Conservation (phyloP, 78 protist genomes). For the Dictyostelium capitatum region DNA sequence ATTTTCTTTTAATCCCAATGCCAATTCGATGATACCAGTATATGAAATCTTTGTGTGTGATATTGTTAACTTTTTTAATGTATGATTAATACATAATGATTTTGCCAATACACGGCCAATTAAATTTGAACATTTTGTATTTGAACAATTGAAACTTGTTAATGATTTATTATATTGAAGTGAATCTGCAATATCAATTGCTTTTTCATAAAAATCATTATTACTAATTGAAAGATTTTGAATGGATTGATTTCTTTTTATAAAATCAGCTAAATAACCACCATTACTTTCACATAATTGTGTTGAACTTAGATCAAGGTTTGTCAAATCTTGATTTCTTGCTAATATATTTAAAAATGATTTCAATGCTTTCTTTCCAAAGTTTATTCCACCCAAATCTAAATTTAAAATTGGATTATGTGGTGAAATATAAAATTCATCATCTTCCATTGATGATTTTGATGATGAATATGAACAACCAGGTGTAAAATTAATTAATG, state of each 20-base stretch:
- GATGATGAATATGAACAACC: not conserved
- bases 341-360: conserved; percentile 32
- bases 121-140: conserved; percentile 53
- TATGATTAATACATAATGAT: not conserved
- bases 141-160: conserved; percentile 27
- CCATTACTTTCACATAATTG: conserved; percentile 33
- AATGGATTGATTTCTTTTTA: conserved; percentile 17
- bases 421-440: not conserved
- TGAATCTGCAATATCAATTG: conserved; percentile 51
- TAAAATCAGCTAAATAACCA: conserved; percentile 24
- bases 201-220: conserved; percentile 52
- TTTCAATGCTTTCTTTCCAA: conserved; percentile 34
- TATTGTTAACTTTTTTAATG: not conserved
- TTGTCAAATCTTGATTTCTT: conserved; percentile 46
- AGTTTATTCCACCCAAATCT: conserved; percentile 53
- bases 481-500: not conserved
- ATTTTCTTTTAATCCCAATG: conserved; percentile 26
- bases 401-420: conserved; percentile 32
- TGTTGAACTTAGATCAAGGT: conserved; percentile 17
- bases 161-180: conserved; percentile 9
- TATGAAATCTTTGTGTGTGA: conserved; percentile 45
- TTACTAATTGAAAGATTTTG: conserved; percentile 6
- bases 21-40: conserved; percentile 41
- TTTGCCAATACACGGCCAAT: conserved; percentile 68
- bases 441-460: conserved; percentile 21